Evolutionary conservation across 331 rosid species (phyloP), one percentile per base, ranked within the genome.

Genomic region (Saraca asoca): DNA sequence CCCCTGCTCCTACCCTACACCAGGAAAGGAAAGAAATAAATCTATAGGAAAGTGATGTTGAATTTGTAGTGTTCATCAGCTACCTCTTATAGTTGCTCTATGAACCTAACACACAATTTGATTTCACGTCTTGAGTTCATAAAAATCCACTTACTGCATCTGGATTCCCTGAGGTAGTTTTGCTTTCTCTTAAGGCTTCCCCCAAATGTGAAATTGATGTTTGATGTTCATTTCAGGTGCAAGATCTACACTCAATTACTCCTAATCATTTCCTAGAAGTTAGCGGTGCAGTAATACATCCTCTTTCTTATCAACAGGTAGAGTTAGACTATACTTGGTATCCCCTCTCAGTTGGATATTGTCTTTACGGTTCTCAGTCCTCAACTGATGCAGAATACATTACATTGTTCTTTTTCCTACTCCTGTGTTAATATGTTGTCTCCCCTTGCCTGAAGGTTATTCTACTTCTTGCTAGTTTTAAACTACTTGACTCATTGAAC

Each of bases 251-350:
- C 66, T 88, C 89, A 16, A 81, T 90, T 73, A 90, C 98, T 70
- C 98, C 97, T 34, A 75, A 85, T 86, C 77, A 78, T 85, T 93
- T 93, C 84, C 78, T 93, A 48, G 91, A 93, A 90, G 86, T 93
- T 58, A 86, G 98, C 69, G 98, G 98, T 52, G 98, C 90, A 60
- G 89, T 93, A 69, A 88, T 93, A 70, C 96, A 90, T 41, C 98
- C 98, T 18, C 98, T 93, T 66, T 93, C 97, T 9, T 93, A 93
- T 76, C 98, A 93, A 74, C 98, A 93, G 97, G 98, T 70, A 79
- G n/a, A n/a, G 97, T 73, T 68, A 75, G 53, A 38, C 64, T 69
- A 8, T 51, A 55, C 43, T 60, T 48, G 24, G 13, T 48, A 34
- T 48, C 46, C 61, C 35, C 15, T 64, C 6, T 58, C 31, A 68